Conservation (phyloP, 2,329 filamentous ascomycete genomes). For the Dendrostoma leiphaemia region DNA sequence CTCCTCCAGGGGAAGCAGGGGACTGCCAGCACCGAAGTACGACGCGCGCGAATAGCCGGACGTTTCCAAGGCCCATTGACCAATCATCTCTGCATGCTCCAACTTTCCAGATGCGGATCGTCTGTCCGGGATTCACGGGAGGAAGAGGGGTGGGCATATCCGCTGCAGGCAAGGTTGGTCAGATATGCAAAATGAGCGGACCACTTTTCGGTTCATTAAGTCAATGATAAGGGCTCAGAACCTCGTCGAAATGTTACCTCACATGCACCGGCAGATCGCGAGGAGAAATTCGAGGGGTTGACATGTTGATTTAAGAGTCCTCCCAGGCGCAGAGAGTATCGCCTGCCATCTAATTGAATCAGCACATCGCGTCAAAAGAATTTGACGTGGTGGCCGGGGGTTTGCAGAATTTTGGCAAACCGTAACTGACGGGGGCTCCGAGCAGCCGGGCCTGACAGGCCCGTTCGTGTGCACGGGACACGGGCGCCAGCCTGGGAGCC, state of each 20-base stretch:
- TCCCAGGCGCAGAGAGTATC: neutral
- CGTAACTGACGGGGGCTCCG: slow-evolving; percentile 7
- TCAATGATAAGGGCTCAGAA: slow-evolving; percentile 7
- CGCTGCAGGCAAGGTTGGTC: slow-evolving; percentile 1
- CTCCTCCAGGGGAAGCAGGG: slow-evolving; percentile 13
- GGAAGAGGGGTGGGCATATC: slow-evolving; percentile 13
- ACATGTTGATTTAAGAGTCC: neutral
- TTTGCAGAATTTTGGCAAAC: neutral
- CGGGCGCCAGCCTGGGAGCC: neutral
- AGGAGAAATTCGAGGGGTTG: slow-evolving; percentile 1
- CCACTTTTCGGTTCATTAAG: slow-evolving; percentile 17
- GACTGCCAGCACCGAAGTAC: neutral
- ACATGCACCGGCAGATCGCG: neutral
- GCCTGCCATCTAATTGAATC: neutral
- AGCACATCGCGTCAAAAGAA: neutral
- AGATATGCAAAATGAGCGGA: slow-evolving; percentile 16
- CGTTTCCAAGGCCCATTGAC: slow-evolving; percentile 7
- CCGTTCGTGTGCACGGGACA: slow-evolving; percentile 7
- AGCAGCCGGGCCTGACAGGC: neutral
- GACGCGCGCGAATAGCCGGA: neutral
- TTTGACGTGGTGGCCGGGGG: slow-evolving; percentile 5
- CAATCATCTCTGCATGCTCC: slow-evolving; percentile 8
- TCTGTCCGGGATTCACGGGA: neutral
- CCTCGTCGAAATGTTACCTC: neutral
- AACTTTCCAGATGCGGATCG: slow-evolving; percentile 9